phyloP scores from a whole-genome alignment of 495 filamentous ascomycete species.

The Hypoxylon intermedium region DNA sequence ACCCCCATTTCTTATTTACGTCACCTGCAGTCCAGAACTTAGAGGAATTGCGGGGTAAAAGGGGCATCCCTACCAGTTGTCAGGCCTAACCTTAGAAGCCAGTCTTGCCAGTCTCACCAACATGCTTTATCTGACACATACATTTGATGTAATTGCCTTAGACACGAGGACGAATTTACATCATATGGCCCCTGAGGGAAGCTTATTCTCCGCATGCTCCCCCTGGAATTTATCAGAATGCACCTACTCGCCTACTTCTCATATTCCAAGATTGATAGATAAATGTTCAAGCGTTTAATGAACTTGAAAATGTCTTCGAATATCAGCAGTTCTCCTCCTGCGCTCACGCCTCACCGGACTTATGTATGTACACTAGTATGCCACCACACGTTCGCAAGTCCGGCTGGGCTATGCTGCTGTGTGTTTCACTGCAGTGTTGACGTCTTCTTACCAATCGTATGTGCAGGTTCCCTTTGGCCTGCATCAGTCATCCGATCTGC shows the following conservation, averaged over 20 bases:
- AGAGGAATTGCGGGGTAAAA: conserved; percentile 37
- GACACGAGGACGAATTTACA: conserved; percentile 6
- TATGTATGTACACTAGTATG: conserved; percentile 1
- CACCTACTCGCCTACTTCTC: too few relatives aligned
- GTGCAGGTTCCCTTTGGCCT: conserved; percentile 10
- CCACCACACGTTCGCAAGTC: conserved; percentile 2
- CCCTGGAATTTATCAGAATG: too few relatives aligned
- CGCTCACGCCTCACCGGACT: too few relatives aligned
- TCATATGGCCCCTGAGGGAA: conserved; percentile 24
- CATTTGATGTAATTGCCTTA: conserved; percentile 27
- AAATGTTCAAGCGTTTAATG: too few relatives aligned
- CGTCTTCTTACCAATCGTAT: conserved; percentile 18
- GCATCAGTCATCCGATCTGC: conserved; percentile 32
- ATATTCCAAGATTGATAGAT: too few relatives aligned
- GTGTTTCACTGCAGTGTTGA: conserved; percentile 15
- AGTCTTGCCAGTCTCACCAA: background rate
- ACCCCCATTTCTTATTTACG: conserved; percentile 18
- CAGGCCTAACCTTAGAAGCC: conserved; percentile 10
- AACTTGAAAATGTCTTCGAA: too few relatives aligned
- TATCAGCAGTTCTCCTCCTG: background rate
- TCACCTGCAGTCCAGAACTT: conserved; percentile 32
- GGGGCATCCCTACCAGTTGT: conserved; percentile 19
- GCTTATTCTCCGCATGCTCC: background rate
- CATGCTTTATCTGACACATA: conserved; percentile 12
- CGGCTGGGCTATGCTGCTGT: conserved; percentile 1